Conservation (phyloP, 2,329 filamentous ascomycete genomes). For the Clonostachys byssicola region DNA sequence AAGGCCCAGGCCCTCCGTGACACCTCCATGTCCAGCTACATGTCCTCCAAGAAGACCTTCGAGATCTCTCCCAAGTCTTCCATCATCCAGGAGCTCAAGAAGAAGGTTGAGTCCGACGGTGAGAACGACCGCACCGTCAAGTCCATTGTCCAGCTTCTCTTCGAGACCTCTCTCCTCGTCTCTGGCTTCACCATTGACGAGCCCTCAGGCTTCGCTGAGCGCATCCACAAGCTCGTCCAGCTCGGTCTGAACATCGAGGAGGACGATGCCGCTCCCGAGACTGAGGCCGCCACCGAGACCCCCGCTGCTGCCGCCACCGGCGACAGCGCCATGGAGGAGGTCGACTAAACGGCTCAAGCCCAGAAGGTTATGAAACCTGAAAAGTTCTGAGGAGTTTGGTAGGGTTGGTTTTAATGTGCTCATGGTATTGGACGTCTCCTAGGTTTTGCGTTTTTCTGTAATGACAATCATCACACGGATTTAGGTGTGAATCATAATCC, state of each 20-base stretch:
- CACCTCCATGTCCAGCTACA: slow-evolving; percentile 99
- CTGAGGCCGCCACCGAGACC: slow-evolving; percentile 53
- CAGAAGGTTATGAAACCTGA: slow-evolving; percentile 27
- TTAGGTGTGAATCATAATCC: slow-evolving; percentile 24
- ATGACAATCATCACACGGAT: slow-evolving; percentile 16
- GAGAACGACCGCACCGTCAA: slow-evolving; percentile 99
- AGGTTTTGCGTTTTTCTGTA: slow-evolving; percentile 17
- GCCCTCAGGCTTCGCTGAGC: slow-evolving; percentile 95
- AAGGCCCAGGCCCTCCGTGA: slow-evolving; percentile 99
- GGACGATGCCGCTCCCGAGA: slow-evolving; percentile 64
- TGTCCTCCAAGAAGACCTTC: slow-evolving; percentile 99
- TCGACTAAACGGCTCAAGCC: slow-evolving; percentile 65
- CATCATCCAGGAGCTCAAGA: slow-evolving; percentile 99
- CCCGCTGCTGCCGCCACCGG: slow-evolving; percentile 56
- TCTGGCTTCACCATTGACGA: slow-evolving; percentile 99
- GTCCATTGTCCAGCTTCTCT: slow-evolving; percentile 96
- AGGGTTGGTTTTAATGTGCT: slow-evolving; percentile 21
- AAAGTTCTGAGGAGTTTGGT: slow-evolving; percentile 38
- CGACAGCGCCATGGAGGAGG: slow-evolving; percentile 99
- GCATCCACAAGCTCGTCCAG: slow-evolving; percentile 99
- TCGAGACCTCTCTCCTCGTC: slow-evolving; percentile 97
- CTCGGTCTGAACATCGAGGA: slow-evolving; percentile 97
- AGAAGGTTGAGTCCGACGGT: slow-evolving; percentile 95
- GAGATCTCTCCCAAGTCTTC: slow-evolving; percentile 99
- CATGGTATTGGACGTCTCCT: slow-evolving; percentile 22